Base-by-base conservation (phyloP, 2,329 filamentous ascomycete genomes). In the Pseudophaeomoniella oleicola region DNA sequence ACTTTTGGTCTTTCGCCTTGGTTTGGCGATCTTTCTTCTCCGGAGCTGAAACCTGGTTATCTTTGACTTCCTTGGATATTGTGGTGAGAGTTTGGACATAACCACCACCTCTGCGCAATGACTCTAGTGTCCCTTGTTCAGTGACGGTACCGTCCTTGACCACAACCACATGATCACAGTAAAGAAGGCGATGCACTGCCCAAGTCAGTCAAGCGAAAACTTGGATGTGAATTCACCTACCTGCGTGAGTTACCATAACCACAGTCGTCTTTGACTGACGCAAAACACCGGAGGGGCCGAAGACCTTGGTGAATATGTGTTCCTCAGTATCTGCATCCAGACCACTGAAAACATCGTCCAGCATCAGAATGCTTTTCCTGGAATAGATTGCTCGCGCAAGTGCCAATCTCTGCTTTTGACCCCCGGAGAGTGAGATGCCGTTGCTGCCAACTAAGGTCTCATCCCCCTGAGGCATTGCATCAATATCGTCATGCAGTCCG, bases 371-470 rank as follows among this genome's bases (percentile, higher is more conserved):
- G 22, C 62, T 56, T 34, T 58, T 59, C 32, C 62, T 57, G 14
- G 66, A 58, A 46, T 71, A 72, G 6, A 69, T 53, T 11, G 66
- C 67, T 37, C 68, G 55, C 15, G 68, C 68, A n/a, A 71, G 56
- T n/a, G 65, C 60, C 19, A 53, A 17, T 11, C 50, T 43, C 29
- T 46, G 42, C 36, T 47, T 49, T 34, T 54, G 52, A 3, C 52
- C 52, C 10, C 52, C 52, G 38, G 46, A 50, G 18, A 54, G 35
- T 5, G 40, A 39, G 3, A 47, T 41, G 1, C 52, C 52, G 11
- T 41, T 42, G 22, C 32, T 45, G 3, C 51, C 52, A 9, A 50
- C 41, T 12, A 39, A 19, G 4, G 44, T 49, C 14, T 41, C 17
- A 38, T 53, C 50, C 3, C 48, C 44, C 3, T 41, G 9, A 2